Percentiles rank a stretch among this genome's conserved stretches.
Conservation (phyloP, 2,329 filamentous ascomycete genomes). For the Sphaerulina vaccinii region DNA sequence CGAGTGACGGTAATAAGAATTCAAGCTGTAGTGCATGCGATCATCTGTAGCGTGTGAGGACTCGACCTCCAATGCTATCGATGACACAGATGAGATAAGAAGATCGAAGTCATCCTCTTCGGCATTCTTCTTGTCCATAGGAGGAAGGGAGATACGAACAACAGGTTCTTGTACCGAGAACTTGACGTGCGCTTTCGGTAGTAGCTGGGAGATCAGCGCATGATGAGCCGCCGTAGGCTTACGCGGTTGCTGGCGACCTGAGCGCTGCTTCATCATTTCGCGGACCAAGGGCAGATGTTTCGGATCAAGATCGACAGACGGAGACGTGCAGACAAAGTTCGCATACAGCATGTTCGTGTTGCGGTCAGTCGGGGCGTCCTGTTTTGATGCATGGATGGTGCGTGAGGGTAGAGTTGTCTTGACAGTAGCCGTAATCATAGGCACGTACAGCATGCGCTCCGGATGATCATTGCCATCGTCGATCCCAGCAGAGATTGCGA, state of each 20-base stretch:
- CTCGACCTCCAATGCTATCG: conserved; percentile 87
- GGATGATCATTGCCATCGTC: conserved; percentile 85
- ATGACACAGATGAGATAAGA: conserved; percentile 92
- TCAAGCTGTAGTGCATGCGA: conserved; percentile 82
- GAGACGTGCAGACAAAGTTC: conserved; percentile 93
- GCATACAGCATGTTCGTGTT: conserved; percentile 97
- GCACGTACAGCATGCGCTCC: conserved; percentile 86
- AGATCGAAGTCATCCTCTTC: conserved; percentile 85
- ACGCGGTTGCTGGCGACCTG: conserved; percentile 8
- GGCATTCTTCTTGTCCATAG: conserved; percentile 58
- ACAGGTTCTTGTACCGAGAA: conserved; percentile 97
- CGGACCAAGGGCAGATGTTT: conserved; percentile 84
- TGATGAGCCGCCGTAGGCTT: conserved; percentile 41
- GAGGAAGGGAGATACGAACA: conserved; percentile 80
- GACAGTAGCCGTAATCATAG: conserved; percentile 94
- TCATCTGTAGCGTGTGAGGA: conserved; percentile 88
- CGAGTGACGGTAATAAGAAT: conserved; percentile 76
- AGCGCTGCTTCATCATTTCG: conserved; percentile 61
- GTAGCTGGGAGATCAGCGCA: conserved; percentile 77
- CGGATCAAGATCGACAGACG: conserved; percentile 88
- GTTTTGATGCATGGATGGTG: conserved; percentile 75
- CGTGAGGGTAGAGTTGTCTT: conserved; percentile 94
- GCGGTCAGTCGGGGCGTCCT: conserved; percentile 69
- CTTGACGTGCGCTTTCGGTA: conserved; percentile 93
- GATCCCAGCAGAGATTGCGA: conserved; percentile 87